phyloP scores from a whole-genome alignment of 2,329 filamentous ascomycete species.

The Hypoxylon sp. region DNA sequence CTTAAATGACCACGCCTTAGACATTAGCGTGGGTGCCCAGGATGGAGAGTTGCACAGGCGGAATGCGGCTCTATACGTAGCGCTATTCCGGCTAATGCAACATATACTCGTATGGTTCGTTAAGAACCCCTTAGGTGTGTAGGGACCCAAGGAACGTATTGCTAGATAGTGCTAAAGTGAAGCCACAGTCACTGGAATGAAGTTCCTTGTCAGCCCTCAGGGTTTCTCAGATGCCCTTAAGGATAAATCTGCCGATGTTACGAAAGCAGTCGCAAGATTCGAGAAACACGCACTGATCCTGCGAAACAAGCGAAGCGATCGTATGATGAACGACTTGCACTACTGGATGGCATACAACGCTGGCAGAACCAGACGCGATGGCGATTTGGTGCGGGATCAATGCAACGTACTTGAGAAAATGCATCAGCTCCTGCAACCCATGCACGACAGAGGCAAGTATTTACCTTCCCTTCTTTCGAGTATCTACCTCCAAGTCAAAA shows the following conservation, averaged over 20 bases:
- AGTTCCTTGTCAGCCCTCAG: slow-evolving; percentile 14
- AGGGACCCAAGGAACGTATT: too few species aligned
- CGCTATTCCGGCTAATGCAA: slow-evolving; percentile 21
- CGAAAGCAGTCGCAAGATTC: slow-evolving; percentile 10
- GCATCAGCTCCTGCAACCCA: slow-evolving; percentile 3
- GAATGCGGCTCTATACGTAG: slow-evolving; percentile 19
- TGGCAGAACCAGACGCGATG: slow-evolving; percentile 4
- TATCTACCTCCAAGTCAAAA: neutral
- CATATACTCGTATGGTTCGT: slow-evolving; percentile 30
- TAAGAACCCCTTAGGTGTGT: slow-evolving; percentile 22
- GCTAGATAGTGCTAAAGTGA: neutral
- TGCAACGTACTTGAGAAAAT: slow-evolving; percentile 7
- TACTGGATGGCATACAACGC: slow-evolving; percentile 16
- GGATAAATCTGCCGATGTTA: slow-evolving; percentile 3
- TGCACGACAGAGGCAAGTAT: slow-evolving; percentile 4
- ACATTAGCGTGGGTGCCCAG: slow-evolving; percentile 5
- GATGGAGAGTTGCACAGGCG: slow-evolving; percentile 28
- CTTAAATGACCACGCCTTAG: slow-evolving; percentile 18
- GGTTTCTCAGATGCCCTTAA: slow-evolving; percentile 13
- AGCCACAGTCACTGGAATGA: slow-evolving; percentile 12
- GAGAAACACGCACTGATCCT: slow-evolving; percentile 14
- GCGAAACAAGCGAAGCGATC: slow-evolving; percentile 11
- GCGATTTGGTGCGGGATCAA: neutral
- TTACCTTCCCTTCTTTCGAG: too few species aligned
- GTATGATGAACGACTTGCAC: slow-evolving; percentile 3